Evolutionary conservation across 306 rosid species (phyloP).

Genomic region (Rosa lucieae): DNA sequence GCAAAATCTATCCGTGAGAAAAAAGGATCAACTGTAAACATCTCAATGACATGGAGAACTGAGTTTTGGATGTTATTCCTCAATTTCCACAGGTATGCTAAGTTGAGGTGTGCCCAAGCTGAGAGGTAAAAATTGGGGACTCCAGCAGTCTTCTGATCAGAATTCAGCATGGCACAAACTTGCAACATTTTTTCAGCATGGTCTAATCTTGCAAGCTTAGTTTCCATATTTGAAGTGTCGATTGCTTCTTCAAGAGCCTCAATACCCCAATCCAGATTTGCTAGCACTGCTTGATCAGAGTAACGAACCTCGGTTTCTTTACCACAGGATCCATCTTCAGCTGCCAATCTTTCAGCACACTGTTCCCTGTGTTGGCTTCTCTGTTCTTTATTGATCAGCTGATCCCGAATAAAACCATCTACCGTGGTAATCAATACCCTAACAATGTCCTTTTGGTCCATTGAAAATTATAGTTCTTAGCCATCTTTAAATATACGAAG

Average conservation of each 20-base stretch:
- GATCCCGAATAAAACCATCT: conserved; percentile 61
- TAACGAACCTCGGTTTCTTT: conserved; percentile 66
- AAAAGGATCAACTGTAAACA: conserved; percentile 81
- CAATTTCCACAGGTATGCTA: conserved; percentile 77
- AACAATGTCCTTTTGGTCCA: conserved; percentile 70
- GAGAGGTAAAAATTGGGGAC: conserved; percentile 90
- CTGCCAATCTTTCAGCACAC: conserved; percentile 92
- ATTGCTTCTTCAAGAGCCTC: conserved; percentile 96
- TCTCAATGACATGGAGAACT: conserved; percentile 68
- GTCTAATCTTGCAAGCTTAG: conserved; percentile 81
- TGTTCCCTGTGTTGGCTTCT: conserved; percentile 73
- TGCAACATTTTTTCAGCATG: conserved; percentile 87
- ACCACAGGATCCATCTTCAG: conserved; percentile 71
- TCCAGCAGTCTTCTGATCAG: conserved; percentile 81
- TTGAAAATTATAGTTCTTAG: conserved; percentile 49
- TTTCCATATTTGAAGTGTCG: conserved; percentile 73
- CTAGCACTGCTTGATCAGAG: conserved; percentile 89
- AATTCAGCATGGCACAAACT: conserved; percentile 83
- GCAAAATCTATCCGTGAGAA: conserved; percentile 84
- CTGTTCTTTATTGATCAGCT: conserved; percentile 65
- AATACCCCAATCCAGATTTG: conserved; percentile 93
- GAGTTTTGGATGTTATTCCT: conserved; percentile 56
- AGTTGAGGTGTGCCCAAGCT: conserved; percentile 88
- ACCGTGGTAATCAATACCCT: conserved; percentile 53
- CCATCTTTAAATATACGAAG: conserved; percentile 34